Conservation (phyloP, 208 protist species). For the Trichomonas tenax region DNA sequence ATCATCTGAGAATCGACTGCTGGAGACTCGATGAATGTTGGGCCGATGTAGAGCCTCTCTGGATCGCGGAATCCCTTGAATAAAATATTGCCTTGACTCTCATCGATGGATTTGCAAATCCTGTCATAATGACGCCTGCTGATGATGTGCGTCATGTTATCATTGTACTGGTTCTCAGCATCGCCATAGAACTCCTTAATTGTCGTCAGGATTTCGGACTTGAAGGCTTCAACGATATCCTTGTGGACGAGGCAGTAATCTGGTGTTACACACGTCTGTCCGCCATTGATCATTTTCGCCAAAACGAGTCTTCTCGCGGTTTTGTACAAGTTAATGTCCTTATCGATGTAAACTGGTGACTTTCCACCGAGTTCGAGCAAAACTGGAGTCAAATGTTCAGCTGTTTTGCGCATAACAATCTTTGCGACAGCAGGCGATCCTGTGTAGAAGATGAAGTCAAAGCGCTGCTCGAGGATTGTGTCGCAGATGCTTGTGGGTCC, state of each 20-base stretch:
- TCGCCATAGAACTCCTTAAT: slow-evolving; percentile 2
- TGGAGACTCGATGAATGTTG: neutral
- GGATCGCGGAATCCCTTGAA: neutral
- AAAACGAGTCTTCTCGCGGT: neutral
- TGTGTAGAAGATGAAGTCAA: slow-evolving; percentile 76
- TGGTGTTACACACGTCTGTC: neutral
- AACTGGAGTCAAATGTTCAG: slow-evolving; percentile 64
- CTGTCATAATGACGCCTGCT: neutral
- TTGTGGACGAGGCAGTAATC: neutral
- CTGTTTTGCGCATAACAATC: slow-evolving; percentile 58
- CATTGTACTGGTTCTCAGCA: neutral
- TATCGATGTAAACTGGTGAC: slow-evolving; percentile 61
- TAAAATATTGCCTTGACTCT: neutral
- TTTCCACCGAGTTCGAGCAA: slow-evolving; percentile 77
- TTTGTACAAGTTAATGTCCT: neutral
- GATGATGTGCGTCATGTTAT: slow-evolving; percentile 15
- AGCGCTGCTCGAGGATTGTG: slow-evolving; percentile 53
- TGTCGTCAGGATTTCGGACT: neutral
- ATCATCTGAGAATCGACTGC: neutral
- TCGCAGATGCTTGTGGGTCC: slow-evolving; percentile 53
- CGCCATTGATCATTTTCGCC: neutral
- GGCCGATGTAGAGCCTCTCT: neutral
- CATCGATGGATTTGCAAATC: neutral
- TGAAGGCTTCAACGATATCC: neutral
- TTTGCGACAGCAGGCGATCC: slow-evolving; percentile 51